Conservation (phyloP, 2,329 filamentous ascomycete genomes). For the Diaporthe aspalathi region DNA sequence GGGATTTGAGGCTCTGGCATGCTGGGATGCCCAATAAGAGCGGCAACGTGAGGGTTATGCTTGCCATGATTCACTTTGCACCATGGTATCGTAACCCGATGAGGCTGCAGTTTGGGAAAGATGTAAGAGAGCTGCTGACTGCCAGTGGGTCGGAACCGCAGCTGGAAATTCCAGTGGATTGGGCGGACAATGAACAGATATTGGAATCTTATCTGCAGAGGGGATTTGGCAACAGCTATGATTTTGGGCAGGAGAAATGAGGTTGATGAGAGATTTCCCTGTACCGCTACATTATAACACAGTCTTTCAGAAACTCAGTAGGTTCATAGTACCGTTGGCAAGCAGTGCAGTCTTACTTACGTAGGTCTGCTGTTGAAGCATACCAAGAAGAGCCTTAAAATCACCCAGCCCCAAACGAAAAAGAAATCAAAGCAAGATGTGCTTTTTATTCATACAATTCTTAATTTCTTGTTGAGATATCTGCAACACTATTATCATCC, state of each 20-base stretch:
- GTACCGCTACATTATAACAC: too few species aligned
- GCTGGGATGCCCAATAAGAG: conserved; percentile 71
- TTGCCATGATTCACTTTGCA: conserved; percentile 71
- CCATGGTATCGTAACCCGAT: conserved; percentile 69
- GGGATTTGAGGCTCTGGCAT: conserved; percentile 73
- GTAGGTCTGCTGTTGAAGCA: too few species aligned
- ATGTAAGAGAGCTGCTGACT: conserved; percentile 59
- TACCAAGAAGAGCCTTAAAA: too few species aligned
- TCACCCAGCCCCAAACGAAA: too few species aligned
- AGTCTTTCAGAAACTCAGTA: too few species aligned
- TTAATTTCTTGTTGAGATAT: too few species aligned
- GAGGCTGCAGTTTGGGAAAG: conserved; percentile 64
- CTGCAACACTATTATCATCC: too few species aligned
- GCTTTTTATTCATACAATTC: too few species aligned
- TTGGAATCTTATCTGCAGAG: conserved; percentile 61
- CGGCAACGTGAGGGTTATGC: conserved; percentile 64
- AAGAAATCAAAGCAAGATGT: too few species aligned
- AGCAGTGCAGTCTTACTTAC: too few species aligned
- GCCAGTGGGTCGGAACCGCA: conserved; percentile 54
- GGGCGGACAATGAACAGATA: conserved; percentile 55
- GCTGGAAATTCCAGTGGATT: conserved; percentile 58
- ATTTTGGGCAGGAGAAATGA: conserved; percentile 63
- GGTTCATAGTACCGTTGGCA: too few species aligned
- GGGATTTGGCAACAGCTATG: conserved; percentile 71
- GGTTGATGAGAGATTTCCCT: too few species aligned